Evolutionary conservation across 2,329 filamentous ascomycete genomes (phyloP), one percentile per base, ranked within the genome.

Genomic region (Pyrenophora teres): DNA sequence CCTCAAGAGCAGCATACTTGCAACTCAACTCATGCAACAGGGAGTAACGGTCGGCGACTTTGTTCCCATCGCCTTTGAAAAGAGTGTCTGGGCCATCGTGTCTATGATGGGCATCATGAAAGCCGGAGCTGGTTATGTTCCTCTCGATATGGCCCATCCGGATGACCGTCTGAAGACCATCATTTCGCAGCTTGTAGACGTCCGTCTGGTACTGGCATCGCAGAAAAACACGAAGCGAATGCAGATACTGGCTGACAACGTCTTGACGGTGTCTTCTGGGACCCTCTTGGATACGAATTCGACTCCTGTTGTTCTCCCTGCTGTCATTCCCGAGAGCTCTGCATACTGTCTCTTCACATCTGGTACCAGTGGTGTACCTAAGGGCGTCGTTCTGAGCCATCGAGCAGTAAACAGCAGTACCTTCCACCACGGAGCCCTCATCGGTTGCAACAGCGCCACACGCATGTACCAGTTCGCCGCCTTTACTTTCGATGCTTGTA

Each of bases 301-400:
- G 3, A 13, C n/a, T 16, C 6, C n/a, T 36, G 6, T 36, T 36
- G 3, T 36, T 5, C 33, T 36, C n/a, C 33, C 16, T 18, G n/a
- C 33, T 36, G 33, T 36, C 33, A 36, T 3, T 36, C n/a, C 33
- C n/a, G 33, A 36, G 33, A 7, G 33, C n/a, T 18, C 27, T 13
- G 42, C 33, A 18, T 45, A 45, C 16, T 82, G 87, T 12, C 86
- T 93, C 3, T 93, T 88, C 69, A 93, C 89, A 0, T 90, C 88
- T 10, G 90, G 90, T 2, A 92, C 86, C 21, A 93, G 89, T 0
- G 90, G 89, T 0, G 76, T 76, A 0, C 90, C 89, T 0, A 93
- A 94, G 65, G 88, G 89, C 3, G 87, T 93, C n/a, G 33, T 36
- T 3, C 33, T 36, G 6, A 36, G 33, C 33, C 33, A 36, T n/a